Evolutionary conservation across 164 flowering plant species (phyloP).

Genomic region (Magnolia sinica): DNA sequence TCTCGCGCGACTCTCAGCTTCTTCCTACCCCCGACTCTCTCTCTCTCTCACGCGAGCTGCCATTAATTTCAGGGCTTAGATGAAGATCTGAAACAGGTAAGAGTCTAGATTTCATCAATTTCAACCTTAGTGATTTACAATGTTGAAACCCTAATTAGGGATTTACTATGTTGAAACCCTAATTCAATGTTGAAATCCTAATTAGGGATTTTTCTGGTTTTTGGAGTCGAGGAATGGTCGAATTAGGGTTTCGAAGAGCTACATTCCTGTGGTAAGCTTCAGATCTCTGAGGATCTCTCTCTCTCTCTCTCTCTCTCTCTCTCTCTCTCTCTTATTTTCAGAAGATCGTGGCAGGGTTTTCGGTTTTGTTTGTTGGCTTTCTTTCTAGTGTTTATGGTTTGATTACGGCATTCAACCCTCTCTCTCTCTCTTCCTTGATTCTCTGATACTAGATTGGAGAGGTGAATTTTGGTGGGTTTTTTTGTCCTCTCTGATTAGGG

Average conservation of each 20-base stretch:
- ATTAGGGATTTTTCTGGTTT: too few species aligned
- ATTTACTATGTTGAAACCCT: too few species aligned
- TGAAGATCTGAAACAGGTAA: too few species aligned
- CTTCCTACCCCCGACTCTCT: too few species aligned
- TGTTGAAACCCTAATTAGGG: too few species aligned
- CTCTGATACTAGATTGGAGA: not conserved
- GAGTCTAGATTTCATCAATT: too few species aligned
- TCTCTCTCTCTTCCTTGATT: not conserved
- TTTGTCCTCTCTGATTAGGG: not conserved
- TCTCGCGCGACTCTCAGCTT: too few species aligned
- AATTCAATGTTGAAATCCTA: too few species aligned
- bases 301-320: too few species aligned
- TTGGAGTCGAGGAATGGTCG: slow-evolving; percentile 11
- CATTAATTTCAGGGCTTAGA: too few species aligned
- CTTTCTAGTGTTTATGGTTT: not conserved
- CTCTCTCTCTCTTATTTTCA: not conserved
- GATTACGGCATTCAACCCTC: not conserved
- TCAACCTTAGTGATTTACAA: too few species aligned
- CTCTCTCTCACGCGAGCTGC: too few species aligned
- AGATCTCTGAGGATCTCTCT: slow-evolving; percentile 24
- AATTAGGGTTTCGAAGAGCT: slow-evolving; percentile 8
- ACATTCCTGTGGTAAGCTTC: slow-evolving; percentile 19
- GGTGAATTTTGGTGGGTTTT: not conserved
- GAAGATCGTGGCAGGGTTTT: not conserved
- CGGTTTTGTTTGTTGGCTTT: not conserved